Evolutionary conservation across 169 alveolate species (phyloP).

Genomic region (Plasmodium malariae): DNA sequence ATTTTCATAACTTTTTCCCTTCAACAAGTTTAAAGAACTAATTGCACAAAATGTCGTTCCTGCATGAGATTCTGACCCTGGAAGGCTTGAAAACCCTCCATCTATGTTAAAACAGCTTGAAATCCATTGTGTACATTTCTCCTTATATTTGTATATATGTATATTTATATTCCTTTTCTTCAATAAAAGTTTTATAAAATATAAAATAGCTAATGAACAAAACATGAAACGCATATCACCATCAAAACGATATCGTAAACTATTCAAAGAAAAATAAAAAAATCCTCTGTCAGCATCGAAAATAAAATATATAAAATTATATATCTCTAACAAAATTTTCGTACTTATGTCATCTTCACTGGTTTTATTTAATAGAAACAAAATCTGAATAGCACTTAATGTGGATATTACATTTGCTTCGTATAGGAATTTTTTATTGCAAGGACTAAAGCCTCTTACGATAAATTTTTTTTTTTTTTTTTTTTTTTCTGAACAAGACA

Average conservation of each 20-base stretch:
- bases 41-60: constrained; percentile 85
- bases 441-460: constrained; percentile 73
- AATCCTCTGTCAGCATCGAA: constrained; percentile 66
- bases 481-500: too few species aligned
- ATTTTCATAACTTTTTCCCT: neutral
- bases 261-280: constrained; percentile 30
- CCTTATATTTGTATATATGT: neutral
- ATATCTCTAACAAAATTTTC: constrained; percentile 37
- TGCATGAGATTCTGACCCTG: constrained; percentile 81
- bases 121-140: constrained; percentile 55
- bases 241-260: constrained; percentile 35
- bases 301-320: constrained; percentile 28
- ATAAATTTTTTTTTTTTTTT: constrained; percentile 32
- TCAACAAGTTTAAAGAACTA: constrained; percentile 29
- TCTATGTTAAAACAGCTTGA: constrained; percentile 79
- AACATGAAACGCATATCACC: constrained; percentile 74
- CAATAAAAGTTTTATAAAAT: constrained; percentile 30
- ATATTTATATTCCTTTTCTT: constrained; percentile 38
- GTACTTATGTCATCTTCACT: constrained; percentile 70
- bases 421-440: constrained; percentile 40
- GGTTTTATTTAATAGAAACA: constrained; percentile 45
- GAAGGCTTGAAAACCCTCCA: constrained; percentile 81
- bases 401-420: constrained; percentile 74
- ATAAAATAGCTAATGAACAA: constrained; percentile 29
- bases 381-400: constrained; percentile 78